A percentile compares a stretch with the other conserved stretches of the same genome.
These are phyloP conservation scores for Leccinellum luteum DNA, from an alignment of 768 basidiomycete genomes.

Conservation along the genomic window DNA sequence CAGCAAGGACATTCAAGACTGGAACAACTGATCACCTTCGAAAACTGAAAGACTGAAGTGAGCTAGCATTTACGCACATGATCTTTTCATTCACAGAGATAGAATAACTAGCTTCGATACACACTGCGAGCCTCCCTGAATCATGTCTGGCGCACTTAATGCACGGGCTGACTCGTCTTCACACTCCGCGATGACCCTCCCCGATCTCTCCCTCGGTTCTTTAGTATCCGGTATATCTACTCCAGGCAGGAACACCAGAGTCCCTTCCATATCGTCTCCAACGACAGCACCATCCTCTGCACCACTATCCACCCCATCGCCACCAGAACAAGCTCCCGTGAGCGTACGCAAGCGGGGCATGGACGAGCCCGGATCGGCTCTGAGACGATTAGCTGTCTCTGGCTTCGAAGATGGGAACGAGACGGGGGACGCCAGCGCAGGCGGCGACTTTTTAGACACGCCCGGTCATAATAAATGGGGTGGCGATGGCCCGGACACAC, in stretches of 20 bases:
- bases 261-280: slow-evolving; percentile 49
- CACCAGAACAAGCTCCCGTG: slow-evolving; percentile 32
- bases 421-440: slow-evolving; percentile 26
- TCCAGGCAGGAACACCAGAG: slow-evolving; percentile 43
- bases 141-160: slow-evolving; percentile 46
- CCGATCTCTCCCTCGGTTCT: slow-evolving; percentile 63
- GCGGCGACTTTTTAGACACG: slow-evolving; percentile 50
- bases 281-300: slow-evolving; percentile 54
- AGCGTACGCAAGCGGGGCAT: slow-evolving; percentile 35
- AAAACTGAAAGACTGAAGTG: background rate
- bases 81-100: background rate
- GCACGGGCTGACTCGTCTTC: slow-evolving; percentile 39
- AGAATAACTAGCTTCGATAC: background rate
- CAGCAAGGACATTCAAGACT: background rate
- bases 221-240: slow-evolving; percentile 53
- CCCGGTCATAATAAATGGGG: slow-evolving; percentile 49
- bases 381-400: slow-evolving; percentile 37
- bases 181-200: slow-evolving; percentile 44
- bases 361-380: slow-evolving; percentile 40
- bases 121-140: background rate
- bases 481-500: slow-evolving; percentile 46
- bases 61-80: background rate
- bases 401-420: slow-evolving; percentile 38
- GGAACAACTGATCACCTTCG: background rate
- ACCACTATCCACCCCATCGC: slow-evolving; percentile 49